These are phyloP conservation scores for Hamamelis virginiana DNA, from an alignment of 164 flowering plant species.

Conservation along the genomic window DNA sequence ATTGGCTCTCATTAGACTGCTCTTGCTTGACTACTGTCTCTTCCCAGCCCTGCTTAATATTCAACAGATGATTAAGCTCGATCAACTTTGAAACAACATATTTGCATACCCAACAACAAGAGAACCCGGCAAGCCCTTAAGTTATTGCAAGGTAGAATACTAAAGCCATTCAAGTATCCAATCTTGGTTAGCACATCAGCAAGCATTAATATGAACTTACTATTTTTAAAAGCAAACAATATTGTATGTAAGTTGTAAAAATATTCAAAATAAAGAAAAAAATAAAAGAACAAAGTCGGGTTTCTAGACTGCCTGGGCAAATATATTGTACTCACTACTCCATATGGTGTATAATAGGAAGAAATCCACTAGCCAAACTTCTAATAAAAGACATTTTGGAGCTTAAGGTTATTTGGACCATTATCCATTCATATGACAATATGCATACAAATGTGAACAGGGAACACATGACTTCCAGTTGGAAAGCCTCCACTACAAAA, in stretches of 20 bases:
- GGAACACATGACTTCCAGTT: neutral
- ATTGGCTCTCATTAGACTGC: conserved; percentile 48
- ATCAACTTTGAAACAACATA: neutral
- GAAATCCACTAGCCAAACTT: neutral
- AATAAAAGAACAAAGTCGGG: neutral
- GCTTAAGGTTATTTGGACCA: neutral
- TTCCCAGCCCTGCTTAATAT: conserved; percentile 83
- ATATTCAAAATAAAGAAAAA: neutral
- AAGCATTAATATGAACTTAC: neutral
- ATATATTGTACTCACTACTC: too few species aligned
- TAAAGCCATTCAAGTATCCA: neutral
- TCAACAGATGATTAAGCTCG: conserved; percentile 12
- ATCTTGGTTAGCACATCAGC: neutral
- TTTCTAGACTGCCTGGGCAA: too few species aligned
- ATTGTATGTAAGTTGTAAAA: neutral
- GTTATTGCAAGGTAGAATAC: neutral
- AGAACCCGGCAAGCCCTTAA: neutral
- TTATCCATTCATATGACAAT: neutral
- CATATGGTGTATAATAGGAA: neutral
- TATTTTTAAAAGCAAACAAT: neutral
- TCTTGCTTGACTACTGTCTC: conserved; percentile 83
- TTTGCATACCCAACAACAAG: neutral
- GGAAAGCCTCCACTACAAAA: neutral
- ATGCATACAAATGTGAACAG: neutral
- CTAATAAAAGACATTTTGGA: neutral